Evolutionary conservation across 176 grass and related monocot genomes (phyloP), one percentile per base, ranked within the genome.

Genomic region (Phoenix dactylifera): DNA sequence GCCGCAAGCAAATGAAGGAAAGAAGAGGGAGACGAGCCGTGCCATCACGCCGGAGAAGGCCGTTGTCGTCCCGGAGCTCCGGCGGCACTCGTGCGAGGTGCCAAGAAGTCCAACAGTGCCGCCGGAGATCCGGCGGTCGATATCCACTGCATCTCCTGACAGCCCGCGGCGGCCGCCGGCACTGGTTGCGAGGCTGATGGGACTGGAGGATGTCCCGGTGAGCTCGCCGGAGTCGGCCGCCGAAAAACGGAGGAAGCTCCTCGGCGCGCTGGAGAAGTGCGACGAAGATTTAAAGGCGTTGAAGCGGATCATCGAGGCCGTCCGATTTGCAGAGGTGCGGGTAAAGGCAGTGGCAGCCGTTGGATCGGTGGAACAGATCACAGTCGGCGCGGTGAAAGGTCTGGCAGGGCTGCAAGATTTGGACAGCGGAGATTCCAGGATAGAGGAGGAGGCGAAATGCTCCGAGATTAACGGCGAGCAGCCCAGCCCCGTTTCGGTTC

Each of bases 211-310:
- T 60, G n/a, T 35, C 75, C 18, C 65, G 57, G 4, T 16, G 22
- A 6, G 14, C 16, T n/a, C 65, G 0, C 70, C 58, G 24, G 79
- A 83, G 62, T 57, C 69, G 24, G 86, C 86, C 1, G 66, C 59
- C 26, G 87, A 98, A 72, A 88, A 88, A 65, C 68, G 93, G 52
- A 76, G 77, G 72, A 84, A 85, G 75, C 79, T 98, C 14, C 83
- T 92, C n/a, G 84, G 81, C 39, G 93, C 93, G 16, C 80, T 98
- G 56, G 87, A 98, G 84, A 91, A 92, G 76, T 98, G 93, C 59
- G 93, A 98, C 72, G 93, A 98, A 51, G 93, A 98, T 71, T 82
- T 98, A 53, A 77, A 85, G 76, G 68, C 81, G 59, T 78, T 98
- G 30, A 75, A 84, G 52, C 79, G 75, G 76, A 88, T 98, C 73